These are phyloP conservation scores for Fusarium tupiense DNA, from an alignment of 2,329 filamentous ascomycete species.

Conservation along the genomic window DNA sequence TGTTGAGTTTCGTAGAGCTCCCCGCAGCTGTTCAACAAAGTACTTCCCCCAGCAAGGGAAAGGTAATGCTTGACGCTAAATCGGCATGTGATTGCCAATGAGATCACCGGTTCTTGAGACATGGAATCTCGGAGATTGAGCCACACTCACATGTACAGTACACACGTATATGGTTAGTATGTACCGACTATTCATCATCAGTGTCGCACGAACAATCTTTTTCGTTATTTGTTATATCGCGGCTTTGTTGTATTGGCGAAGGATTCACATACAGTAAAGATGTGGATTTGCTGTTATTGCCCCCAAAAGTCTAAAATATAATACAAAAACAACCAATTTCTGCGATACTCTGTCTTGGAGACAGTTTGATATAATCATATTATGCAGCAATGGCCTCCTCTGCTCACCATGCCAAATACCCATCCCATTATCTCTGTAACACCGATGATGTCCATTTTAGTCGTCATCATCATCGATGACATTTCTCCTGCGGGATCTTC, in stretches of 20 bases:
- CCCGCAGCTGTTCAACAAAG: slow-evolving; percentile 40
- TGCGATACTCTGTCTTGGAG: background rate
- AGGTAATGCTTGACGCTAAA: slow-evolving; percentile 27
- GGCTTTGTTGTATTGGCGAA: background rate
- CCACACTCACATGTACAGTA: slow-evolving; percentile 17
- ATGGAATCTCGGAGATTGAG: slow-evolving; percentile 18
- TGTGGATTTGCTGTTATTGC: background rate
- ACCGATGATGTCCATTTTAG: slow-evolving; percentile 41
- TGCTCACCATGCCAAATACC: slow-evolving; percentile 1
- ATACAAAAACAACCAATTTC: background rate
- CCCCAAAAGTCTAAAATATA: background rate
- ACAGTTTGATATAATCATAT: slow-evolving; percentile 6
- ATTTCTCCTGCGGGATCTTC: slow-evolving; percentile 62
- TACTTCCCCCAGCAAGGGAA: background rate
- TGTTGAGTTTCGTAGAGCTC: slow-evolving; percentile 37
- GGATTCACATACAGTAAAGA: background rate
- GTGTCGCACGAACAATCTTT: background rate
- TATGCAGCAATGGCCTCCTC: slow-evolving; percentile 24
- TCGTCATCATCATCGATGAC: slow-evolving; percentile 71
- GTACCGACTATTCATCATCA: background rate
- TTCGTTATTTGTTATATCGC: background rate
- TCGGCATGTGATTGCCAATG: slow-evolving; percentile 46
- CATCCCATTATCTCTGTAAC: background rate
- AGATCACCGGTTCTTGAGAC: slow-evolving; percentile 36
- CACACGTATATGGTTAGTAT: slow-evolving; percentile 5